A percentile compares a stretch with the other conserved stretches of the same genome.
phyloP scores from a whole-genome alignment of 2,329 filamentous ascomycete genomes.

The Trichoderma sp. region DNA sequence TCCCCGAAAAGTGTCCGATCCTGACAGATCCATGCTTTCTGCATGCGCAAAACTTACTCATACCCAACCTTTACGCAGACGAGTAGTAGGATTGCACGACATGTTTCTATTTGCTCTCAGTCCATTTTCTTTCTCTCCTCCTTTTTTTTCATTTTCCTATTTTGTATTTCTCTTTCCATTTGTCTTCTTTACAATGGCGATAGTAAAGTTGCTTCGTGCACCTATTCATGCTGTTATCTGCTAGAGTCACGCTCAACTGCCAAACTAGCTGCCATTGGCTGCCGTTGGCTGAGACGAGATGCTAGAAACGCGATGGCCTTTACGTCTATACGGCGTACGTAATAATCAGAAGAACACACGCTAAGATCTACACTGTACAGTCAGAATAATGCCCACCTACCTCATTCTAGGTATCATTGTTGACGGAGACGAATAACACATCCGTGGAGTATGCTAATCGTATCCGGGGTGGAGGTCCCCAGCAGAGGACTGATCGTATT shows the following conservation, averaged over 20 bases:
- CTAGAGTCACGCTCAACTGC: not conserved
- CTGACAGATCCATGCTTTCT: not conserved
- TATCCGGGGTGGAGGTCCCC: not conserved
- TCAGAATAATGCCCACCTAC: not conserved
- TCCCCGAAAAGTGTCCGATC: not conserved
- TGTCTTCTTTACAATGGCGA: not conserved
- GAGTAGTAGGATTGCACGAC: not conserved
- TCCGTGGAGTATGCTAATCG: not conserved
- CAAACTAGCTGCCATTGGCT: not conserved
- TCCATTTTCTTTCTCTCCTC: not conserved
- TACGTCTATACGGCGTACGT: not conserved
- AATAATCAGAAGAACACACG: not conserved
- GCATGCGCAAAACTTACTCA: not conserved
- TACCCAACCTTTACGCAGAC: not conserved
- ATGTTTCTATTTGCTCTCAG: not conserved
- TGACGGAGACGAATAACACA: not conserved
- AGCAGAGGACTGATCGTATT: not conserved
- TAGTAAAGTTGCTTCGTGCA: not conserved
- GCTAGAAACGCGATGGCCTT: not conserved
- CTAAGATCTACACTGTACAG: not conserved
- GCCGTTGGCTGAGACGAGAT: not conserved
- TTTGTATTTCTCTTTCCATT: not conserved
- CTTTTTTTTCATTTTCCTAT: not conserved
- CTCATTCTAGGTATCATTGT: not conserved
- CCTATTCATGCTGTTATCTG: not conserved